phyloP scores from a whole-genome alignment of 2,329 filamentous ascomycete genomes.

The Cladosporium colombiae region DNA sequence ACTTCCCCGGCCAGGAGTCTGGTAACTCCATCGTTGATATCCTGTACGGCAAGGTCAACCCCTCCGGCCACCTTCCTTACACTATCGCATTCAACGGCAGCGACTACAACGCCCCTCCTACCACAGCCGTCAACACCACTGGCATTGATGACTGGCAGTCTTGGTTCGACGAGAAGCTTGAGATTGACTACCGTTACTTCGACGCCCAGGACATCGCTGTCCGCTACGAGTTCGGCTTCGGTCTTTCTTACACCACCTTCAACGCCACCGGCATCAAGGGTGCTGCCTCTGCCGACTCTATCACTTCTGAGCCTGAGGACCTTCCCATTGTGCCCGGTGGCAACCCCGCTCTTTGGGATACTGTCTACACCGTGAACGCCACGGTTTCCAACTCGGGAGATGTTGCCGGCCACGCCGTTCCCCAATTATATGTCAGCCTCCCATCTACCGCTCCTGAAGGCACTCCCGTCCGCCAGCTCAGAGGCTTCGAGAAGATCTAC shows the following conservation, averaged over 20 bases:
- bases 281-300: slow-evolving; percentile 32
- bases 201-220: slow-evolving; percentile 72
- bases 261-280: slow-evolving; percentile 41
- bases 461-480: slow-evolving; percentile 29
- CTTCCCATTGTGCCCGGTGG: slow-evolving; percentile 15
- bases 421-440: slow-evolving; percentile 58
- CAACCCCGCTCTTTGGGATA: slow-evolving; percentile 54
- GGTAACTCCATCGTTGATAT: slow-evolving; percentile 44
- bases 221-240: slow-evolving; percentile 80
- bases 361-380: slow-evolving; percentile 55
- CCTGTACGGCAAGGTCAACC: slow-evolving; percentile 42
- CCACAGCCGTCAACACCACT: slow-evolving; percentile 16
- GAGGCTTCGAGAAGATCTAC: slow-evolving; percentile 44
- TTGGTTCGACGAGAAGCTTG: slow-evolving; percentile 75
- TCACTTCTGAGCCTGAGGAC: slow-evolving; percentile 24
- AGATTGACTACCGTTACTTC: slow-evolving; percentile 85
- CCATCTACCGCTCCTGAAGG: slow-evolving; percentile 42
- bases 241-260: slow-evolving; percentile 77
- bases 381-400: slow-evolving; percentile 55
- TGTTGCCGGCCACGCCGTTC: slow-evolving; percentile 50
- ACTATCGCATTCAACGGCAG: slow-evolving; percentile 27
- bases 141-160: slow-evolving; percentile 55
- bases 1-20: slow-evolving; percentile 45
- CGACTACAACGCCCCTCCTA: slow-evolving; percentile 37
- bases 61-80: slow-evolving; percentile 53